These are phyloP conservation scores for Acer saccharum DNA, from an alignment of 345 rosid genomes.

Conservation along the genomic window DNA sequence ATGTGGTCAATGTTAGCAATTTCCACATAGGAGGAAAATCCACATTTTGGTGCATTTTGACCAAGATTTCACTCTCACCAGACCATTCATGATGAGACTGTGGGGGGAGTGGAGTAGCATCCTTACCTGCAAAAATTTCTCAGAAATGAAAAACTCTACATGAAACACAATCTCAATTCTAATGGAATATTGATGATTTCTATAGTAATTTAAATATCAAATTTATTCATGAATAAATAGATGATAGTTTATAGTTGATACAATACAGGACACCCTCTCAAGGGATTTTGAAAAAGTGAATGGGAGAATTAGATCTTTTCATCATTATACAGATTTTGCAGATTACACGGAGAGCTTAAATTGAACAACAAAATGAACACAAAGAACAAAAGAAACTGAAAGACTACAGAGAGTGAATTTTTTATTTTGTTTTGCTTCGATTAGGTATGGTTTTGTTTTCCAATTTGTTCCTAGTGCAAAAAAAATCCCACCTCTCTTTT, in stretches of 20 bases:
- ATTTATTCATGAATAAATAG: not conserved
- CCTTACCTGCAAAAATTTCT: too few species aligned
- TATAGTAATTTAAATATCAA: not conserved
- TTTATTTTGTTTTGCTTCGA: not conserved
- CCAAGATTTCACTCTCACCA: too few species aligned
- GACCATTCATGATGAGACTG: too few species aligned
- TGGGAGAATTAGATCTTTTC: not conserved
- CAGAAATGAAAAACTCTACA: not conserved
- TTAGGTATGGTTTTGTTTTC: not conserved
- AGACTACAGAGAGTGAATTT: slow-evolving; percentile 13
- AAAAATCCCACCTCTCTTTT: not conserved
- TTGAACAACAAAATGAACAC: not conserved
- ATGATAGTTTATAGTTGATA: not conserved
- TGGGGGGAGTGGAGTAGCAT: too few species aligned
- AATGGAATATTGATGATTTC: not conserved
- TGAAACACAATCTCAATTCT: not conserved
- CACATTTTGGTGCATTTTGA: too few species aligned
- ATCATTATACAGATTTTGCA: slow-evolving; percentile 21
- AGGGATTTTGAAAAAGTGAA: not conserved
- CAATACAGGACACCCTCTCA: not conserved
- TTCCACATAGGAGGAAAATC: too few species aligned
- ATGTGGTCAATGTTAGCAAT: too few species aligned
- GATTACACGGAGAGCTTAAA: slow-evolving; percentile 1
- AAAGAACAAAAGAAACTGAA: not conserved
- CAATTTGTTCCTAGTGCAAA: not conserved